Base-by-base conservation (phyloP, 2,329 filamentous ascomycete species). In the Aspergillus ustus region DNA sequence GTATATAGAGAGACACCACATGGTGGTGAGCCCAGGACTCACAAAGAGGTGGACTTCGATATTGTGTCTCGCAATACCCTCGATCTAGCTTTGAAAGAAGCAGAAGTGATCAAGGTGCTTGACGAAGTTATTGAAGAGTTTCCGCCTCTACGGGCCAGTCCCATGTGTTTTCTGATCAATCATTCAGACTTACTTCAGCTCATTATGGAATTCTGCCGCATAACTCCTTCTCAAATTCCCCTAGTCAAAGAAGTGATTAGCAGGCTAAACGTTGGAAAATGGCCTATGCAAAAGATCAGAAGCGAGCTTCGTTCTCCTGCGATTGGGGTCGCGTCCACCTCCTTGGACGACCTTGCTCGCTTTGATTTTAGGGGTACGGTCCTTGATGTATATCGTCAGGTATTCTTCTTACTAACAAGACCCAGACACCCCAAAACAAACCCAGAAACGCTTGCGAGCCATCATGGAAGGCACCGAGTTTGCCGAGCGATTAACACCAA, bases 31-130 rank as follows among this genome's bases (percentile, higher is more conserved):
- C 95, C 95, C 7, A 85, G 85, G 60, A 90, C 89, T 70, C 90
- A 92, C 73, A 90, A 91, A 9, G 95, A 98, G 73, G 93, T 96
- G 2, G 93, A 98, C 74, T 99, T 98, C 74, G 95, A 99, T 77
- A 93, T 99, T 62, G 85, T 97, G n/a, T 94, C 93, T 0, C 85
- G 87, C 49, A 89, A 93, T 68, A 89, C 90, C 1, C 78, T 93
- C 5, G 93, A 98, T 70, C 81, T 96, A 50, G 90, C 93, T 1
- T 77, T 97, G 59, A 96, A 96, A 71, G 95, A 99, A 76, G 94
- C 94, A 0, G 94, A 98, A 76, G 89, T 93, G 0, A 86, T 99
- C 68, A 98, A 97, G 70, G 93, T 98, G 2, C 81, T 98, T 22
- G 95, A 99, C 73, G 95, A 99, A 73, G 90, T 97, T 45, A 85